A percentile compares a stretch with the other conserved stretches of the same genome.
Conservation (phyloP, 257 asterid species). For the Solanum tacnaense region DNA sequence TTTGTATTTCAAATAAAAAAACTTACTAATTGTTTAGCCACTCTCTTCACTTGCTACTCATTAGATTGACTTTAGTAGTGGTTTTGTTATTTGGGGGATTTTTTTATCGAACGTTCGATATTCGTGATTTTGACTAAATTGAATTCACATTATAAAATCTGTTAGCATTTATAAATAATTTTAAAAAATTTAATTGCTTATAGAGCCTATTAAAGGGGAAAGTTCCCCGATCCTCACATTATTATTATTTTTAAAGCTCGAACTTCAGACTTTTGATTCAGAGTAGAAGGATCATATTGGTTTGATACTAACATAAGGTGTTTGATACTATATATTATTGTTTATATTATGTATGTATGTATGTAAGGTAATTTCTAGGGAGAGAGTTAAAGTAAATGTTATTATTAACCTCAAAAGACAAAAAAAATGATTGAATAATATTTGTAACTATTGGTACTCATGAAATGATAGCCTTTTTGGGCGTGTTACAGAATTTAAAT, state of each 20-base stretch:
- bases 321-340: background rate
- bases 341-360: background rate
- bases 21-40: background rate
- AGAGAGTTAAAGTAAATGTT: background rate
- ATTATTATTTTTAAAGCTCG: background rate
- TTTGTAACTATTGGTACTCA: background rate
- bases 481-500: background rate
- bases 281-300: background rate
- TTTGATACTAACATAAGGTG: background rate
- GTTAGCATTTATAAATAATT: background rate
- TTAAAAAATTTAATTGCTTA: background rate
- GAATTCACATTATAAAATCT: background rate
- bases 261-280: background rate
- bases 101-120: background rate
- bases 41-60: background rate
- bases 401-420: background rate
- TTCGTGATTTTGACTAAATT: background rate
- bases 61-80: background rate
- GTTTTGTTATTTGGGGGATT: background rate
- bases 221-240: background rate
- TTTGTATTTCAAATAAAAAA: background rate
- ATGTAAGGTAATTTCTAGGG: background rate
- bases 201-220: background rate
- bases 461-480: background rate
- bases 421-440: background rate